Conservation (phyloP, 768 basidiomycete genomes). For the Kwoniella heveanensis region DNA sequence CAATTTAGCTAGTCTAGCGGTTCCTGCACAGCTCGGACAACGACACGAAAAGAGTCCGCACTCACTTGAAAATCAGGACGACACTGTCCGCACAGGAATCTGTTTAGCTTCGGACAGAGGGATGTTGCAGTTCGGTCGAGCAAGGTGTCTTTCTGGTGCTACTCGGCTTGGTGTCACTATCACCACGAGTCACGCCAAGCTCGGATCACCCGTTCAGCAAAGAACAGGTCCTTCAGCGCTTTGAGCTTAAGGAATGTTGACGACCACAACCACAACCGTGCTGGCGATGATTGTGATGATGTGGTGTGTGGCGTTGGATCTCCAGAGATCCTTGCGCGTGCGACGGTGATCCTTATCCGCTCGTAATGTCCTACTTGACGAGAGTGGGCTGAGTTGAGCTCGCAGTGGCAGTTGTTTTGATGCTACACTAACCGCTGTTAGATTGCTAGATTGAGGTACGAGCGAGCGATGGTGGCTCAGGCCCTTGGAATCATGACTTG, state of each 20-base stretch:
- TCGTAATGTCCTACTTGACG: too few relatives aligned
- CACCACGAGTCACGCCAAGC: background rate
- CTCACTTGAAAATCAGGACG: too few relatives aligned
- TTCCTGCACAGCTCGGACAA: background rate
- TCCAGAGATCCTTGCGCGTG: background rate
- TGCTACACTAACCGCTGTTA: background rate
- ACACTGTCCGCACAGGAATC: too few relatives aligned
- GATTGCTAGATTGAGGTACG: background rate
- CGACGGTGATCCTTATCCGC: too few relatives aligned
- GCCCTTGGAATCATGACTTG: background rate
- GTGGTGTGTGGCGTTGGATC: background rate
- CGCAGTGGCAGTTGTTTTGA: too few relatives aligned
- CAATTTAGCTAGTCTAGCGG: background rate
- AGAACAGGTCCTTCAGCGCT: too few relatives aligned
- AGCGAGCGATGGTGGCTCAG: background rate
- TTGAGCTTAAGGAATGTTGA: too few relatives aligned
- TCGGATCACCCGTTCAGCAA: background rate
- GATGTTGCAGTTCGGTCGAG: background rate
- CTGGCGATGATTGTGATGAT: background rate
- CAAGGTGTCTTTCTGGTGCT: too few relatives aligned
- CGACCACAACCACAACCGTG: too few relatives aligned
- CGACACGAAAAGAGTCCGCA: background rate
- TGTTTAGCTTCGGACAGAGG: background rate
- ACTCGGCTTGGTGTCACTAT: too few relatives aligned
- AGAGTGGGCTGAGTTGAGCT: too few relatives aligned